These are phyloP conservation scores for Coemansia erecta DNA, from an alignment of 192 early-diverging fungal genomes.

Conservation along the genomic window DNA sequence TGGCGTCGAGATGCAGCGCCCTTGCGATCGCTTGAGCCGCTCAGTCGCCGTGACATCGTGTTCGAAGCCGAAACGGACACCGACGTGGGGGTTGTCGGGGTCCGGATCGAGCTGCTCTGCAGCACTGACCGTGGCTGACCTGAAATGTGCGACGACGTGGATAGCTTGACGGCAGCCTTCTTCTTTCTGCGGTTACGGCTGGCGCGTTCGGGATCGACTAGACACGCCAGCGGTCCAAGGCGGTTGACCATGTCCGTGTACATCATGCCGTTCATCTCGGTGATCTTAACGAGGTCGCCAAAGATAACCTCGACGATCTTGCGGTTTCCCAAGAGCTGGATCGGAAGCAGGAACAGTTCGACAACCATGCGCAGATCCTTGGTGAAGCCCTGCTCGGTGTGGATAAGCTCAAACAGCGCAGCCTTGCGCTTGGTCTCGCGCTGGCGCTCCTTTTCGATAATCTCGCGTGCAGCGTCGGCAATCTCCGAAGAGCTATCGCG, in stretches of 20 bases:
- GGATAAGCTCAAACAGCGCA: conserved; percentile 47
- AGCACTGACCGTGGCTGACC: conserved; percentile 32
- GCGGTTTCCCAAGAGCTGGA: conserved; percentile 48
- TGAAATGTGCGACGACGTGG: conserved; percentile 14
- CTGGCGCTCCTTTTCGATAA: conserved; percentile 36
- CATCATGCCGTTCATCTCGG: conserved; percentile 53
- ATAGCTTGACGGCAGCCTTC: conserved; percentile 22
- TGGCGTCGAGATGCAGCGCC: conserved; percentile 12
- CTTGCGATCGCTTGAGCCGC: conserved; percentile 19
- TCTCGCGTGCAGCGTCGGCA: conserved; percentile 8
- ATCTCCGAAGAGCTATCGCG: conserved; percentile 10
- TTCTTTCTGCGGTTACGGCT: conserved; percentile 45
- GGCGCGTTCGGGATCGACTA: conserved; percentile 44
- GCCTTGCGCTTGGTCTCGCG: conserved; percentile 50
- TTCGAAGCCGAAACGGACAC: conserved; percentile 28
- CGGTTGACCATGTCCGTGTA: conserved; percentile 48
- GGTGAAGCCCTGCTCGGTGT: conserved; percentile 47
- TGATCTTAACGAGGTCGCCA: conserved; percentile 53
- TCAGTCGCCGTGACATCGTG: conserved; percentile 39
- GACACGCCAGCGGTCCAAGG: conserved; percentile 40
- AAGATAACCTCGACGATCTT: conserved; percentile 51
- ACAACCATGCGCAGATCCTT: conserved; percentile 53
- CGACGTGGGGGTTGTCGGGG: conserved; percentile 26
- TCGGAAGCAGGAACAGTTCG: conserved; percentile 49
- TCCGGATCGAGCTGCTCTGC: conserved; percentile 40